These are phyloP conservation scores for Cymodocea nodosa DNA, from an alignment of 116 monocot genomes.

Conservation along the genomic window DNA sequence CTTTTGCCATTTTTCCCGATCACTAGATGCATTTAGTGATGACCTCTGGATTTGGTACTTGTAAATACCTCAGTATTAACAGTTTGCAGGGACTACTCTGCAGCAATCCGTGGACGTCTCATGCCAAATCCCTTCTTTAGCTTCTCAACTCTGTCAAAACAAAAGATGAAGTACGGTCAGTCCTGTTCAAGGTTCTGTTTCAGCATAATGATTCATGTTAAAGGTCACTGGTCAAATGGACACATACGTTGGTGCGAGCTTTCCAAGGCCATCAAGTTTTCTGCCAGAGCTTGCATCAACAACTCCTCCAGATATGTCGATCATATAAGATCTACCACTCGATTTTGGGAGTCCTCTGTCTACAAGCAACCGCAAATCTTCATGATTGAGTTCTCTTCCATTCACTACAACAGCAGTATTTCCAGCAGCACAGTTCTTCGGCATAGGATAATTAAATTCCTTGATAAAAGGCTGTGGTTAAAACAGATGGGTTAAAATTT, in stretches of 20 bases:
- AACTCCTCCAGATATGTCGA: constrained; percentile 70
- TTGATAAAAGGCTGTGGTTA: constrained; percentile 57
- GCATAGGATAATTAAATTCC: constrained; percentile 77
- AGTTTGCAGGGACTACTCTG: neutral
- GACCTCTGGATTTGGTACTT: too few species aligned
- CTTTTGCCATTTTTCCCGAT: too few species aligned
- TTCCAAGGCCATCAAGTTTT: constrained; percentile 74
- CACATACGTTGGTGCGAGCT: constrained; percentile 85
- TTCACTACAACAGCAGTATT: constrained; percentile 60
- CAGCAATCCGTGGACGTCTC: constrained; percentile 23
- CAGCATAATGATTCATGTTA: too few species aligned
- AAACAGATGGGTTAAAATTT: neutral
- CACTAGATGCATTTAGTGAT: too few species aligned
- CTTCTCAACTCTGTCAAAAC: constrained; percentile 67
- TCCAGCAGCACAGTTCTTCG: constrained; percentile 55
- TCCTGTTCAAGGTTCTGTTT: too few species aligned
- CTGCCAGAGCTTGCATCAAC: constrained; percentile 61
- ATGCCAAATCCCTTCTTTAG: constrained; percentile 56
- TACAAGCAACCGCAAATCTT: constrained; percentile 56
- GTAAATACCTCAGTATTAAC: neutral
- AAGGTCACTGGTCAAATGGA: too few species aligned
- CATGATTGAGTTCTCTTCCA: constrained; percentile 78
- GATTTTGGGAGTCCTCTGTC: constrained; percentile 46
- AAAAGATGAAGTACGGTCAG: neutral
- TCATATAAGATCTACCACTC: constrained; percentile 35